These are phyloP conservation scores for Rhizophora apiculata DNA, from an alignment of 345 rosid genomes.

Conservation along the genomic window DNA sequence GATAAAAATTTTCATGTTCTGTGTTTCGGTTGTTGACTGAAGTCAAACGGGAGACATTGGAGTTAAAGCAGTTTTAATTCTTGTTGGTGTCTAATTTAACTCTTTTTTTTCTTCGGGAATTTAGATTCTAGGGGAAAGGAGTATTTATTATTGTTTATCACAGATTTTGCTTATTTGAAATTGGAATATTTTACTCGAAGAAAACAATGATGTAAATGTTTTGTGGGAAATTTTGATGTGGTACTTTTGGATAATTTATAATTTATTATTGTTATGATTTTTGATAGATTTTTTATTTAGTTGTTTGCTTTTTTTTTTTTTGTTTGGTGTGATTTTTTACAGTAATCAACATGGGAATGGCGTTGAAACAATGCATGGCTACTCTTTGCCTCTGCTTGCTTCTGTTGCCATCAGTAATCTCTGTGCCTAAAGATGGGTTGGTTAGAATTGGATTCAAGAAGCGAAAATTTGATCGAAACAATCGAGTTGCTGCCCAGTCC, in stretches of 20 bases:
- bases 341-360: constrained; percentile 44
- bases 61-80: neutral
- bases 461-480: constrained; percentile 55
- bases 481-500: constrained; percentile 42
- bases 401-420: constrained; percentile 40
- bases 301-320: neutral
- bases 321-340: constrained; percentile 1
- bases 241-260: neutral
- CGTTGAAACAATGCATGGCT: constrained; percentile 12
- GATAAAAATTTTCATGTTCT: no score
- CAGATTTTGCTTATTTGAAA: no score
- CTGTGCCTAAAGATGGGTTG: constrained; percentile 44
- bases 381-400: constrained; percentile 41
- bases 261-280: neutral
- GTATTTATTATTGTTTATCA: no score
- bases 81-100: neutral
- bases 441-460: constrained; percentile 65
- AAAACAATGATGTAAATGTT: neutral
- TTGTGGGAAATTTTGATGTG: neutral
- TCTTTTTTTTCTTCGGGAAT: no score
- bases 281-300: neutral
- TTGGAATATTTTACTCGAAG: no score
- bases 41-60: no score
- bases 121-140: no score
- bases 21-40: no score